Evolutionary conservation across 345 rosid genomes (phyloP), one percentile per base, ranked within the genome.

Genomic region (Acer saccharum): DNA sequence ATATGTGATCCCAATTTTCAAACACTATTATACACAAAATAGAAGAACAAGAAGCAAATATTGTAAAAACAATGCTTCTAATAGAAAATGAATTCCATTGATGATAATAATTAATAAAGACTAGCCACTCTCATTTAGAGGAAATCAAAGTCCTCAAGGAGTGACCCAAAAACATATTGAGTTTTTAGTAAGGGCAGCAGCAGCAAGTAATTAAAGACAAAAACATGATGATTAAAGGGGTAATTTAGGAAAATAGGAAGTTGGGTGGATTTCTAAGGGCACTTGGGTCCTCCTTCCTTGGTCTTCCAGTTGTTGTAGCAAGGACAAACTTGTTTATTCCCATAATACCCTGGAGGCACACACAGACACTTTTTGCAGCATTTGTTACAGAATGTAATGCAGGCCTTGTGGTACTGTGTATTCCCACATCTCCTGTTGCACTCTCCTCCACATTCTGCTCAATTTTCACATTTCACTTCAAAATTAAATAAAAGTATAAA

Each of bases 231-330:
- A 4, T 35, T 35, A 35, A 35, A 35, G 50, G 50, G 23, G 50
- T 14, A 46, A 46, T 46, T 46, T 46, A 46, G 50, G 12, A 46
- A 46, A 43, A 2, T 14, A 9, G 14, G 50, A 46, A 46, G 46
- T 43, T 46, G 50, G 14, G 50, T 9, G 12, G 12, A 61, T 32
- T 75, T 8, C 86, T 54, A 87, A 84, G 93, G 95, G 93, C 95
- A 91, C 78, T 91, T 89, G 50, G 93, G 90, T 27, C 88, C 86
- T 78, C 95, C 95, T 72, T 91, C 80, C 83, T 87, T 83, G 82
- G 91, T 91, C 84, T 91, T 91, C 89, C 91, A 78, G 88, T 88
- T 89, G 86, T 89, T 89, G 86, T 91, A 91, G 90, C 95, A 91
- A 77, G 93, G 87, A 83, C 95, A 91, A 71, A 88, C 83, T 61